Base-by-base conservation (phyloP, 306 rosid genomes). In the Trifolium subterraneum region DNA sequence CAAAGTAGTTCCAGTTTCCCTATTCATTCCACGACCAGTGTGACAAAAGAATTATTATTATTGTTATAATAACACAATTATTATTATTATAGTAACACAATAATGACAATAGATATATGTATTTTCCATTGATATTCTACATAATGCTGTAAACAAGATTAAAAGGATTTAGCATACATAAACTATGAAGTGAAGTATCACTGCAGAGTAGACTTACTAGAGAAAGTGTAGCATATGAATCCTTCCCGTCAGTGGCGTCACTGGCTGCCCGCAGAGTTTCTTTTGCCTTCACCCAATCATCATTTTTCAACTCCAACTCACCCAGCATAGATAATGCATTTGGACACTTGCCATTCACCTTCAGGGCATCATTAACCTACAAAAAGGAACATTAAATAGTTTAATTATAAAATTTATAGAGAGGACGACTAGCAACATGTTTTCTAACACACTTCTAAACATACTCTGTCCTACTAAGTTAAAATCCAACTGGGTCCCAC, bases 1-100 rank as follows among this genome's bases (percentile, higher is more conserved):
- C 97, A 77, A 95, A 95, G 90, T 95, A 92, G 90, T 92, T 95
- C 98, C 99, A 95, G 87, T 95, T 92, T 42, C 99, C 99, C 99
- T 94, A 64, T 74, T 77, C 87, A 80, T 78, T 51, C 64, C 73
- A 78, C 73, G 82, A 64, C 31, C 77, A 78, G 42, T 25, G 55
- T 41, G 52, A 83, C 77, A 82, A 78, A 64, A 20, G 39, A 38
- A 54, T 64, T 47, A 72, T 64, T 67, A 41, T 22, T n/a, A 55
- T 64, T 41, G 70, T 64, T 67, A 42, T 22, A 39, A 35, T 54
- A 70, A 70, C 33, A 45, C 23, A 65, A 52, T 54, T n/a, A n/a
- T n/a, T n/a, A 55, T 64, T 41, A 72, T 64, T 67, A 42, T 22
- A 39, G 42, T 54, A 70, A 70, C 33, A 45, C 23, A 65, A 52